Conservation (phyloP, 148 eudicot species). For the Polygonum maritimum region DNA sequence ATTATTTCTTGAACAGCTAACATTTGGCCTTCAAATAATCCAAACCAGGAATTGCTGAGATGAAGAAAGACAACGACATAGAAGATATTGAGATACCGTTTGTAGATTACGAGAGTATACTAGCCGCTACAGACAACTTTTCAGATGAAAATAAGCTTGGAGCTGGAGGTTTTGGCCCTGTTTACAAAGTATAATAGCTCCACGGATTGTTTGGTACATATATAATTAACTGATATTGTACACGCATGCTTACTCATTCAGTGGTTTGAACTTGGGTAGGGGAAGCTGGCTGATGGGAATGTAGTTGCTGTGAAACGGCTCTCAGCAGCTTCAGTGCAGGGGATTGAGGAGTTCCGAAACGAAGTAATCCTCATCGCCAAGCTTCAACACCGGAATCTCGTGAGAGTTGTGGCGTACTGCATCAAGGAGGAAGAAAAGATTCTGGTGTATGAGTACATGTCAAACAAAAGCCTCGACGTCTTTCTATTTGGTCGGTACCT, state of each 20-base stretch:
- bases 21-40: background rate
- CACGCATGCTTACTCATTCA: no score
- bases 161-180: conserved; percentile 2
- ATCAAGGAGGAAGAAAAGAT: conserved; percentile 1
- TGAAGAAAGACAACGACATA: background rate
- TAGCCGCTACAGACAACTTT: background rate
- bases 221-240: no score
- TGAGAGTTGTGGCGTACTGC: background rate
- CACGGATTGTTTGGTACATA: no score
- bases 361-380: background rate
- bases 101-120: background rate
- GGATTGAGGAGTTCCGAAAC: background rate
- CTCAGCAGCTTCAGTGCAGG: background rate
- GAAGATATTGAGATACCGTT: conserved; percentile 1
- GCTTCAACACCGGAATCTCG: conserved; percentile 4
- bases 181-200: background rate
- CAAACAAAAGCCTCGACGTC: background rate
- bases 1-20: background rate
- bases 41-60: background rate
- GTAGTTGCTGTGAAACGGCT: conserved; percentile 1
- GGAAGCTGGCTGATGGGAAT: background rate
- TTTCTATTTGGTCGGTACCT: background rate
- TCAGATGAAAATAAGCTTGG: background rate
- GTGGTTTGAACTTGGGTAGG: background rate
- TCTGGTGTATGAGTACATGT: background rate